Percentiles rank a stretch among this genome's conserved stretches.
phyloP scores from a whole-genome alignment of 2,329 filamentous ascomycete species.

The Onygenales sp. region DNA sequence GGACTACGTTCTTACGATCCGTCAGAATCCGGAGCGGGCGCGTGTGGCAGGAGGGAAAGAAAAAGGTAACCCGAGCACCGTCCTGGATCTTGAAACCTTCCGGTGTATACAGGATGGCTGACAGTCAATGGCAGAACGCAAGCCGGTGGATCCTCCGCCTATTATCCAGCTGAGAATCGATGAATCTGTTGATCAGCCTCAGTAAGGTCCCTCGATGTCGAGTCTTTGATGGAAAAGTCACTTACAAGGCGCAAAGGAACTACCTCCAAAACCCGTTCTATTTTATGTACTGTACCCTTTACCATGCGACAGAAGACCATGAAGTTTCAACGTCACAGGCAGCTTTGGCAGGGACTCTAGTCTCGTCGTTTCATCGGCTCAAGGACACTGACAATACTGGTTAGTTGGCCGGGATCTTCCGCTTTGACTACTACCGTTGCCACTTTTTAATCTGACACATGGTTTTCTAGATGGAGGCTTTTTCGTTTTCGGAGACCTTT shows the following conservation, averaged over 20 bases:
- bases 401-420: conserved; percentile 18
- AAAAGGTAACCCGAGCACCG: conserved; percentile 46
- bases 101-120: not conserved
- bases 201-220: conserved; percentile 41
- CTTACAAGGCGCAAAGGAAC: conserved; percentile 22
- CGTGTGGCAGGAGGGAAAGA: conserved; percentile 64
- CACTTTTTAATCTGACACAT: not conserved
- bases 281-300: conserved; percentile 51
- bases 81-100: not conserved
- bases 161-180: conserved; percentile 62
- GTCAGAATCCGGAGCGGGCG: conserved; percentile 59
- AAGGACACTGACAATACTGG: conserved; percentile 65
- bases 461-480: conserved; percentile 59
- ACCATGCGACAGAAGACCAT: conserved; percentile 39
- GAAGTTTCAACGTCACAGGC: conserved; percentile 38
- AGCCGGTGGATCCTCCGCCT: conserved; percentile 76
- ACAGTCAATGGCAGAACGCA: conserved; percentile 51
- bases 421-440: not conserved
- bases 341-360: conserved; percentile 60
- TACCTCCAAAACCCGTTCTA: conserved; percentile 57
- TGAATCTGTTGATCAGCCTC: conserved; percentile 41
- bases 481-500: conserved; percentile 86
- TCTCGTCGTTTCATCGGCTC: conserved; percentile 72
- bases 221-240: not conserved
- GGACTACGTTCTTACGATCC: conserved; percentile 49